phyloP scores from a whole-genome alignment of 176 grass and related monocot species.

The Ensete ventricosum region DNA sequence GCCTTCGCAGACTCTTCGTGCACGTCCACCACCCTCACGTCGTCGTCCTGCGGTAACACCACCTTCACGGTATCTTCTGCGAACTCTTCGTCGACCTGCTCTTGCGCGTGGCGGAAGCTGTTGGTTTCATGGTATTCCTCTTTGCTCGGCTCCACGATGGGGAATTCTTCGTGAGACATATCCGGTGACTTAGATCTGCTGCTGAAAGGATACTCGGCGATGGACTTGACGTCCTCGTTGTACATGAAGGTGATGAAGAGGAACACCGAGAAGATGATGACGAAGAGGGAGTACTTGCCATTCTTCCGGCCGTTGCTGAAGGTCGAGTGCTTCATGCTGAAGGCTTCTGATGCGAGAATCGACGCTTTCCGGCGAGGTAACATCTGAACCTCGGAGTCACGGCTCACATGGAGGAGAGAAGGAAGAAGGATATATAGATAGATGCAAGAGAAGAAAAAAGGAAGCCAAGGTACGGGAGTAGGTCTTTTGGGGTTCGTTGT shows the following conservation, averaged over 20 bases:
- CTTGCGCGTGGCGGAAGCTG: neutral
- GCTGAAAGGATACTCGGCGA: constrained; percentile 17
- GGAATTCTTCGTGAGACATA: neutral
- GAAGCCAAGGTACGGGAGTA: neutral
- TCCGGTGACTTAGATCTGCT: neutral
- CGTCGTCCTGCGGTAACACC: neutral
- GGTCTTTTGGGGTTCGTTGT: neutral
- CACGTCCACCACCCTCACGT: neutral
- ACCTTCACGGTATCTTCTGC: neutral
- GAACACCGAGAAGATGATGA: constrained; percentile 4
- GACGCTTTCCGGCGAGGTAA: constrained; percentile 21
- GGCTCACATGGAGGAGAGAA: neutral
- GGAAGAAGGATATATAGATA: neutral
- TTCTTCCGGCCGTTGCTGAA: neutral
- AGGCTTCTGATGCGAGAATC: neutral
- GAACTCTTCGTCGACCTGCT: neutral
- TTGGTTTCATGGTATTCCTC: neutral
- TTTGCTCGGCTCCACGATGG: neutral
- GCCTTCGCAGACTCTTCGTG: constrained; percentile 2
- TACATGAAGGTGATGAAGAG: constrained; percentile 23
- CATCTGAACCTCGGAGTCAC: neutral
- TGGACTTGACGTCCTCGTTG: constrained; percentile 24
- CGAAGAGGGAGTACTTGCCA: constrained; percentile 7
- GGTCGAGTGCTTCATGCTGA: neutral
- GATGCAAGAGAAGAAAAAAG: neutral